Evolutionary conservation across 257 asterid species (phyloP).

Genomic region (Mitragyna speciosa): DNA sequence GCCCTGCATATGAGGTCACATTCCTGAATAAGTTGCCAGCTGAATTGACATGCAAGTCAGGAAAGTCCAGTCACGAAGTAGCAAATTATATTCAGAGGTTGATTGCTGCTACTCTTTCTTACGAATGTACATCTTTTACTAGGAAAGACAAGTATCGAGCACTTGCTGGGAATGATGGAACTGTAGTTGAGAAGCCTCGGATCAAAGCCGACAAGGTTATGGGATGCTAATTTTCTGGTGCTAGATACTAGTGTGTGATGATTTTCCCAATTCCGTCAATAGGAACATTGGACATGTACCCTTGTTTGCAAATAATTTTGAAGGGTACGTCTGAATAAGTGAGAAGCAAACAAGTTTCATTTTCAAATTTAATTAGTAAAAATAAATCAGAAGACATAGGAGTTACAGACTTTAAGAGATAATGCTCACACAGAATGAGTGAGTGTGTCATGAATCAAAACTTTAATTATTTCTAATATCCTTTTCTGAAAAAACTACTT

Average conservation of each 20-base stretch:
- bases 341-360: background rate
- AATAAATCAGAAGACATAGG: background rate
- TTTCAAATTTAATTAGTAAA: background rate
- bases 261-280: background rate
- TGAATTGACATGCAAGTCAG: slow-evolving; percentile 30
- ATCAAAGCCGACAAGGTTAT: slow-evolving; percentile 20
- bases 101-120: slow-evolving; percentile 35
- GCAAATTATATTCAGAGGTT: slow-evolving; percentile 40
- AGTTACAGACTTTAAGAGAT: too few relatives aligned
- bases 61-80: slow-evolving; percentile 40
- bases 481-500: too few relatives aligned
- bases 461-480: too few relatives aligned
- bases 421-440: too few relatives aligned
- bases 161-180: slow-evolving; percentile 45
- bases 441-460: too few relatives aligned
- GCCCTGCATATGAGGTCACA: slow-evolving; percentile 38
- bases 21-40: slow-evolving; percentile 34
- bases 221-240: slow-evolving; percentile 27
- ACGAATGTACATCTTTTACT: slow-evolving; percentile 37
- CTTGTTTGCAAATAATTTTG: background rate
- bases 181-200: slow-evolving; percentile 27
- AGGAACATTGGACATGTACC: background rate
- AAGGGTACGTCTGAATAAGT: background rate
- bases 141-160: slow-evolving; percentile 44
- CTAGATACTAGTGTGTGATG: background rate